These are phyloP conservation scores for Trichophyton mentagrophytes DNA, from an alignment of 2,329 filamentous ascomycete genomes.

Conservation along the genomic window DNA sequence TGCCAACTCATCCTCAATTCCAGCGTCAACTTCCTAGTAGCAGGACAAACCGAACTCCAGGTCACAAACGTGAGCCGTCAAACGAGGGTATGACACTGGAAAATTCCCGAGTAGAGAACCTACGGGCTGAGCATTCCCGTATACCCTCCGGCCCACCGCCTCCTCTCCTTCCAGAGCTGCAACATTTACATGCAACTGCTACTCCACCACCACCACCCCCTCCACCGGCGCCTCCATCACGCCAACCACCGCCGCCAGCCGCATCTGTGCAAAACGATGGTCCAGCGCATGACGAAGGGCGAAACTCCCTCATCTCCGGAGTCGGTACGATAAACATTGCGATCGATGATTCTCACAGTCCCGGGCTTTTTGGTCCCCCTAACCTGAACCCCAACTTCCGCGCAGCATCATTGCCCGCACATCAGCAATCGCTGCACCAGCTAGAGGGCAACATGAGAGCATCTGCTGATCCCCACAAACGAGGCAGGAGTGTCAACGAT, in stretches of 20 bases:
- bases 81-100: conserved; percentile 8
- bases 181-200: conserved; percentile 45
- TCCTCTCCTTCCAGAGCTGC: conserved; percentile 47
- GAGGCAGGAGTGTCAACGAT: conserved; percentile 45
- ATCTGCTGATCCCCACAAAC: conserved; percentile 28
- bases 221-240: conserved; percentile 4
- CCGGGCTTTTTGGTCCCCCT: background rate
- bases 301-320: conserved; percentile 24
- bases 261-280: background rate
- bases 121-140: conserved; percentile 10
- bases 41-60: conserved; percentile 17
- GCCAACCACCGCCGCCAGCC: background rate
- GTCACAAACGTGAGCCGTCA: conserved; percentile 8
- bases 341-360: conserved; percentile 23
- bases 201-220: conserved; percentile 34
- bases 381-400: conserved; percentile 19
- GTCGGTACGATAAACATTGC: conserved; percentile 30
- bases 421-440: conserved; percentile 16
- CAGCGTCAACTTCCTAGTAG: conserved; percentile 31
- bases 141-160: conserved; percentile 19
- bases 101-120: conserved; percentile 7
- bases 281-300: conserved; percentile 8
- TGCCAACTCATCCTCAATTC: conserved; percentile 31
- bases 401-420: conserved; percentile 13
- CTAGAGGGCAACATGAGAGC: conserved; percentile 32